Base-by-base conservation (phyloP, 2,329 filamentous ascomycete genomes). In the Tetracladium maxilliforme region DNA sequence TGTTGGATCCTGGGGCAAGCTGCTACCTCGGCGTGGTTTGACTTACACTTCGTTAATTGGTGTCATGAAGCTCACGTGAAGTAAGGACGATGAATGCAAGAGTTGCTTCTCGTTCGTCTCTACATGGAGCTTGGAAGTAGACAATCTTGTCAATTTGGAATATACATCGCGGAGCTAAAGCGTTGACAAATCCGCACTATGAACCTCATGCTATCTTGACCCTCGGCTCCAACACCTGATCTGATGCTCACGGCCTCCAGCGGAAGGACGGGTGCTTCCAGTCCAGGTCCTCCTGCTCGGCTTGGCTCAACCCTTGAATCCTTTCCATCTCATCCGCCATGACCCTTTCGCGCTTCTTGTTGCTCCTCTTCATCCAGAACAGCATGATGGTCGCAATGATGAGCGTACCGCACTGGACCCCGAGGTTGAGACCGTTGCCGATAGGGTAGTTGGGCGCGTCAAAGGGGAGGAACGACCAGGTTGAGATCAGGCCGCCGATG, bases 371-470 rank as follows among this genome's bases (percentile, higher is more conserved):
- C 59, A 79, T 77, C 66, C 69, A 82, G 2, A 61, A 34, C 33
- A 67, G 50, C 18, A 74, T 42, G 0, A 38, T 24, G 1, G 60
- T 54, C 5, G 56, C 53, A 4, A 61, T 28, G 2, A 80, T 27
- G 9, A 79, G 41, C 2, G 68, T 67, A 3, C 51, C 50, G n/a
- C 54, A 56, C n/a, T 58, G 56, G 0, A 68, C 70, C 0, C 66
- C 76, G 21, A 80, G 40, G 41, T 82, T 82, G 17, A 82, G 44
- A 0, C 75, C 75, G 39, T 81, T 81, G 2, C 76, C 76, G 28
- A 80, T 78, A 31, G 56, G 69, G 38, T 70, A 83, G 30, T 80
- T 47, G 0, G 76, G 76, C 0, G 38, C 64, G 39, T 81, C 75
- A 35, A 51, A 65, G 0, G 64, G 61, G 10, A 79, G 38, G 47